Conservation (phyloP, 306 rosid species). For the Citrullus amarus region DNA sequence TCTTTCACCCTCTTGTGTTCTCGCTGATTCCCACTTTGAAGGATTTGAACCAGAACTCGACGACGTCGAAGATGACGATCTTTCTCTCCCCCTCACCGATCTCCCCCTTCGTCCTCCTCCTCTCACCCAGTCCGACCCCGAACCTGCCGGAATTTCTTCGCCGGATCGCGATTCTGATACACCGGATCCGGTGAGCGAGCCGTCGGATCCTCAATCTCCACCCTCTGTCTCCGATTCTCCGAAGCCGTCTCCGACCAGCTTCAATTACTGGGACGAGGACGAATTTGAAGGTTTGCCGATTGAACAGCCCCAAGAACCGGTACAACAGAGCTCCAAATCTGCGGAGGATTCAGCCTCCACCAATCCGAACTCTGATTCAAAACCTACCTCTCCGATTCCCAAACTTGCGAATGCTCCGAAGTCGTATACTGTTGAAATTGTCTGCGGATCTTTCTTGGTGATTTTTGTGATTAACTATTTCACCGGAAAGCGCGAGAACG, state of each 20-base stretch:
- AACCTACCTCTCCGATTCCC: conserved; percentile 9
- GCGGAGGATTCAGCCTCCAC: conserved; percentile 19
- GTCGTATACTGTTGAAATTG: conserved; percentile 50
- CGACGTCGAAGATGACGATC: conserved; percentile 24
- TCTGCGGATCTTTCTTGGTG: conserved; percentile 50
- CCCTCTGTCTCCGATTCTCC: conserved; percentile 34
- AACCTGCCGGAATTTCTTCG: conserved; percentile 11
- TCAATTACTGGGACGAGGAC: conserved; percentile 88
- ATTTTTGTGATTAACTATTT: conserved; percentile 63
- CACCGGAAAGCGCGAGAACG: conserved; percentile 80
- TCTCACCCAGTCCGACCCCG: conserved; percentile 31
- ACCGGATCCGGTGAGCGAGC: conserved; percentile 8
- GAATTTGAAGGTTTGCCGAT: conserved; percentile 85
- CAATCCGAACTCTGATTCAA: conserved; percentile 17
- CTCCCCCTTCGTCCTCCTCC: conserved; percentile 47
- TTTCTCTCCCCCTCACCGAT: conserved; percentile 28
- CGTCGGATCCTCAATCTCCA: conserved; percentile 6
- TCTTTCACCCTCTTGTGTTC: conserved; percentile 19
- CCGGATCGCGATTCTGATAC: conserved; percentile 15
- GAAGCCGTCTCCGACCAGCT: conserved; percentile 38
- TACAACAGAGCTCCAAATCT: conserved; percentile 8
- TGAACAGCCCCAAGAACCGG: conserved; percentile 9
- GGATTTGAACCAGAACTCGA: conserved; percentile 62
- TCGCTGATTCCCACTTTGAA: conserved; percentile 38
- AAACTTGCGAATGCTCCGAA: not conserved